These are phyloP conservation scores for Boletus fagicola DNA, from an alignment of 768 basidiomycete genomes.

Conservation along the genomic window DNA sequence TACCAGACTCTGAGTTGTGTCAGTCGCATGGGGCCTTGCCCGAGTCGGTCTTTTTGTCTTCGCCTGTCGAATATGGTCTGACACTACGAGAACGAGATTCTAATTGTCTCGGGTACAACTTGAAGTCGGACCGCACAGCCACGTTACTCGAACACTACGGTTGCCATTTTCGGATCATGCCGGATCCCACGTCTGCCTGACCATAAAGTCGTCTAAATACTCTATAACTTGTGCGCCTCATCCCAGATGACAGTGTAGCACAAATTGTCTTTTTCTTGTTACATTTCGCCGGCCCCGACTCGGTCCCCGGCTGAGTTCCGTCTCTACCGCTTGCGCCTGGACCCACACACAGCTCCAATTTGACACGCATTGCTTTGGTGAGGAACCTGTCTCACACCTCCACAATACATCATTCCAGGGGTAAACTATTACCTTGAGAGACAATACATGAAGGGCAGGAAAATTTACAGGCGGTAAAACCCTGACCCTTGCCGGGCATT, in stretches of 20 bases:
- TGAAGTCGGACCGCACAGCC: conserved; percentile 21
- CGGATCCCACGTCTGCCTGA: background rate
- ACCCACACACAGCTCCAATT: background rate
- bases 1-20: background rate
- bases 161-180: conserved; percentile 20
- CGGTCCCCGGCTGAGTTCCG: background rate
- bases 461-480: background rate
- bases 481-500: background rate
- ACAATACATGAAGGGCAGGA: conserved; percentile 5
- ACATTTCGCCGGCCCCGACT: background rate
- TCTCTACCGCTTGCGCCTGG: background rate
- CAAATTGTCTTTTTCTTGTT: too few species aligned
- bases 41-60: conserved; percentile 18
- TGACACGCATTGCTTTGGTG: background rate
- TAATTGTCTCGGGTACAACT: conserved; percentile 26
- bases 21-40: background rate
- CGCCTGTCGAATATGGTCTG: background rate
- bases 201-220: background rate
- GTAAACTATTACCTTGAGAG: background rate
- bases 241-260: background rate
- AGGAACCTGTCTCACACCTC: background rate
- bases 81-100: background rate
- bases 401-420: conserved; percentile 3
- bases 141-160: conserved; percentile 20
- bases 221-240: too few species aligned